Conservation (phyloP, 768 basidiomycete species). For the Rhodotorula diobovata region DNA sequence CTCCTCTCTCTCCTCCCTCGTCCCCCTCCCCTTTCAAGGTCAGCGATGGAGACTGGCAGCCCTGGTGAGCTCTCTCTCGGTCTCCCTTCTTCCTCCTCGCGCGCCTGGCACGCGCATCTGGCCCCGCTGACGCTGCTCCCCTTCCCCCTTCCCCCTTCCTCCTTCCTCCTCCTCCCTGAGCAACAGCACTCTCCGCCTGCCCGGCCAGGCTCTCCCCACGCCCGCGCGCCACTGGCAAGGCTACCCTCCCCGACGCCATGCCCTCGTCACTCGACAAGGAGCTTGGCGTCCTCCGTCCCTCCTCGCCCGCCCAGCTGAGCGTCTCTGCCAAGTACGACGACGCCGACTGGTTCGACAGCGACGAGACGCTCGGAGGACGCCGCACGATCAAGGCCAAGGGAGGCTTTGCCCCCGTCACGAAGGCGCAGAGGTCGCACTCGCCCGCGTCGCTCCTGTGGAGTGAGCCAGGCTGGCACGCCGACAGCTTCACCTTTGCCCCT, state of each 20-base stretch:
- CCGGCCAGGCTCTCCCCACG: too few species aligned
- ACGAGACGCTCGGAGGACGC: too few species aligned
- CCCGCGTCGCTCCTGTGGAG: slow-evolving; percentile 20
- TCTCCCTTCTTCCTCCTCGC: too few species aligned
- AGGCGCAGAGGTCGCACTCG: background rate
- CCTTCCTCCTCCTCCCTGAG: too few species aligned
- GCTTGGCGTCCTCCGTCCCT: background rate
- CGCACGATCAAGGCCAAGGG: background rate
- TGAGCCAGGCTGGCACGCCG: slow-evolving; percentile 17
- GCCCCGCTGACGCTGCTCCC: too few species aligned
- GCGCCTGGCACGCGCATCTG: too few species aligned
- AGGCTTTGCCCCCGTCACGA: background rate
- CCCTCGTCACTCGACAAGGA: background rate
- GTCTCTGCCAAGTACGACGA: background rate
- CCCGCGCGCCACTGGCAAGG: background rate
- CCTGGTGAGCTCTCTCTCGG: too few species aligned
- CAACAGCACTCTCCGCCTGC: too few species aligned
- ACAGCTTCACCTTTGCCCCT: slow-evolving; percentile 15
- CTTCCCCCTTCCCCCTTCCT: too few species aligned
- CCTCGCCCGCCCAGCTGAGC: background rate
- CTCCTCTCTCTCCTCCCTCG: too few species aligned
- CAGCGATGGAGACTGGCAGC: too few species aligned
- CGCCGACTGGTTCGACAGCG: background rate
- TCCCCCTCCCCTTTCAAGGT: too few species aligned
- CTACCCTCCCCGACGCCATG: background rate